These are phyloP conservation scores for Phytophthora fragariaefolia DNA, from an alignment of 352 stramenopile species.

Conservation along the genomic window DNA sequence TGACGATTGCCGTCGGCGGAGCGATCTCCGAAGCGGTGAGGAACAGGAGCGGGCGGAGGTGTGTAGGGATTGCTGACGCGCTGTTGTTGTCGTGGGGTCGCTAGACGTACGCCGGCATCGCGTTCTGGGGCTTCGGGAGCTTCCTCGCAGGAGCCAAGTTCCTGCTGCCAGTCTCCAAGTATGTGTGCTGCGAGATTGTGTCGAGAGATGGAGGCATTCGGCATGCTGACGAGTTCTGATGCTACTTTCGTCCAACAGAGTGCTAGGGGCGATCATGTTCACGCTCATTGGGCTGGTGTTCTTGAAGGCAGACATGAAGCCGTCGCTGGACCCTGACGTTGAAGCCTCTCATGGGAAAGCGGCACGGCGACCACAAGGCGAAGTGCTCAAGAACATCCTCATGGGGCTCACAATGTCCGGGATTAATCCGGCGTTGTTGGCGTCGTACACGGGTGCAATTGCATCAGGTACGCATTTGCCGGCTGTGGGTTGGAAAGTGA, in stretches of 20 bases:
- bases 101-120: slow-evolving; percentile 88
- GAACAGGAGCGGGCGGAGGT: too few species aligned
- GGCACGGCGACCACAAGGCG: slow-evolving; percentile 55
- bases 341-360: slow-evolving; percentile 59
- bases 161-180: slow-evolving; percentile 87
- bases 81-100: slow-evolving; percentile 17
- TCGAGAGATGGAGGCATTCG: background rate
- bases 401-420: slow-evolving; percentile 90
- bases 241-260: slow-evolving; percentile 35
- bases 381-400: slow-evolving; percentile 83
- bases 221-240: slow-evolving; percentile 7
- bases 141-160: slow-evolving; percentile 87
- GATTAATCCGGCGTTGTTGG: slow-evolving; percentile 85
- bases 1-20: slow-evolving; percentile 85
- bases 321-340: slow-evolving; percentile 66
- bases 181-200: slow-evolving; percentile 25
- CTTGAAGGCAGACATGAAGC: slow-evolving; percentile 82
- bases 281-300: slow-evolving; percentile 84
- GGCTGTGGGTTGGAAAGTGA: background rate
- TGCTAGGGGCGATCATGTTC: slow-evolving; percentile 88
- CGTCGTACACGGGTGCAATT: slow-evolving; percentile 89
- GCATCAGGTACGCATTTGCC: slow-evolving; percentile 63
- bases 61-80: too few species aligned
- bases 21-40: slow-evolving; percentile 86
- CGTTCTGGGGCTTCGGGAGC: slow-evolving; percentile 91